Evolutionary conservation across 352 stramenopile genomes (phyloP).

Genomic region (Phytophthora ramorum): DNA sequence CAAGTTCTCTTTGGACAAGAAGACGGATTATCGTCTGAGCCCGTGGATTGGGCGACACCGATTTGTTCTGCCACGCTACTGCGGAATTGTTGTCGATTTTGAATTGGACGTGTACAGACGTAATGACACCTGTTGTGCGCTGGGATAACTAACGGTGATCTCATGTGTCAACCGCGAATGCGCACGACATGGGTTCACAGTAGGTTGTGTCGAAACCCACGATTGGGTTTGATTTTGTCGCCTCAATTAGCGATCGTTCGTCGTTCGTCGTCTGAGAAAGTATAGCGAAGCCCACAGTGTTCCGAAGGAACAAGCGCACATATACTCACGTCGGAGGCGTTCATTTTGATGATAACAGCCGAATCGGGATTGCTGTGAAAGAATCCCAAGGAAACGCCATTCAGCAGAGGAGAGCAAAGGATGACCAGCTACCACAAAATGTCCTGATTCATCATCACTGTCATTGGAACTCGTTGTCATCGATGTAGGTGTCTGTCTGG

Average conservation of each 20-base stretch:
- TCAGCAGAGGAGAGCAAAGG: slow-evolving; percentile 10
- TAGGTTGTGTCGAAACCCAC: slow-evolving; percentile 33
- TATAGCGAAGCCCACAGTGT: background rate
- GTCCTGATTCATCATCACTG: slow-evolving; percentile 13
- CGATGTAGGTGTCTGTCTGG: slow-evolving; percentile 7
- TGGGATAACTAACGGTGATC: background rate
- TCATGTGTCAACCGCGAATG: slow-evolving; percentile 15
- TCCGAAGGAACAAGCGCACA: slow-evolving; percentile 8
- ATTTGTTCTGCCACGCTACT: slow-evolving; percentile 15
- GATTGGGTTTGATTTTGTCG: background rate
- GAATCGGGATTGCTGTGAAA: slow-evolving; percentile 1
- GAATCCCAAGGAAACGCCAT: slow-evolving; percentile 19
- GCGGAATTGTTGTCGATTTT: slow-evolving; percentile 29
- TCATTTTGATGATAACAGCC: background rate
- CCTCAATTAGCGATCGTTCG: background rate
- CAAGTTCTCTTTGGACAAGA: slow-evolving; percentile 1
- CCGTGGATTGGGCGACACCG: slow-evolving; percentile 9
- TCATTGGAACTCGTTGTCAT: background rate
- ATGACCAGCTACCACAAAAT: slow-evolving; percentile 24
- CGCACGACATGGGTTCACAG: slow-evolving; percentile 23
- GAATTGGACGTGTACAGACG: slow-evolving; percentile 1
- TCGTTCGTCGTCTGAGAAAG: background rate
- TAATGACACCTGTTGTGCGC: too few species aligned
- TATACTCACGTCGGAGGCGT: slow-evolving; percentile 18
- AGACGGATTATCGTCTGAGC: slow-evolving; percentile 10